Evolutionary conservation across 495 filamentous ascomycete genomes (phyloP).

Genomic region (Aspergillus steynii): DNA sequence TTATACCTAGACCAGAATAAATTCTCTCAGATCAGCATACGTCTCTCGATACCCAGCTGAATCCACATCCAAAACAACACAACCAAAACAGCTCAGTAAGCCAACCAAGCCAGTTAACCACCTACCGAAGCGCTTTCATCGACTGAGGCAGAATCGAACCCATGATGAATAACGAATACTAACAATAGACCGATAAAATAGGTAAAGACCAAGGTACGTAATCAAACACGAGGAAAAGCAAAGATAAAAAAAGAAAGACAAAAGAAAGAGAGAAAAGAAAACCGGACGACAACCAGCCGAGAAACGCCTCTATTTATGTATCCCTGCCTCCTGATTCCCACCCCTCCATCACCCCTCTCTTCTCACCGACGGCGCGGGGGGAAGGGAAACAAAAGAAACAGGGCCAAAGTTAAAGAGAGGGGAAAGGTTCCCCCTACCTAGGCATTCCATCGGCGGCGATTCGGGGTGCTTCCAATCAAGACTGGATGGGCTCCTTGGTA

Average conservation of each 20-base stretch:
- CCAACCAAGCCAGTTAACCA: conserved; percentile 5
- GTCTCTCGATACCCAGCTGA: neutral
- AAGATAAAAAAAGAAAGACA: neutral
- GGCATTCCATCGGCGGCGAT: neutral
- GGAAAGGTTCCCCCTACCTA: conserved; percentile 11
- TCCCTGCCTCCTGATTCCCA: too few relatives aligned
- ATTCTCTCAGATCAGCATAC: neutral
- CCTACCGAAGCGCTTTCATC: conserved; percentile 63
- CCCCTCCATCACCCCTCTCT: too few relatives aligned
- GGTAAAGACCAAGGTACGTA: conserved; percentile 3
- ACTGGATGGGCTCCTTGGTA: neutral
- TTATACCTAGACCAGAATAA: conserved; percentile 50
- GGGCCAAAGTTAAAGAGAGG: conserved; percentile 8
- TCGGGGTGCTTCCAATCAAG: neutral
- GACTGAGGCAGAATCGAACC: conserved; percentile 45
- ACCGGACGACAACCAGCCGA: too few relatives aligned
- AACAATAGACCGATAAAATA: neutral
- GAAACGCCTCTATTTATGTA: too few relatives aligned
- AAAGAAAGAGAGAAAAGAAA: neutral
- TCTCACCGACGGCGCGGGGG: too few relatives aligned
- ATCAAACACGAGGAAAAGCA: neutral
- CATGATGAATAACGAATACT: conserved; percentile 24
- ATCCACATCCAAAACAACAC: neutral
- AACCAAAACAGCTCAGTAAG: neutral
- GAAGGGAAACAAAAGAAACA: conserved; percentile 12